Base-by-base conservation (phyloP, 2,329 filamentous ascomycete genomes). In the Ophiostoma montium region DNA sequence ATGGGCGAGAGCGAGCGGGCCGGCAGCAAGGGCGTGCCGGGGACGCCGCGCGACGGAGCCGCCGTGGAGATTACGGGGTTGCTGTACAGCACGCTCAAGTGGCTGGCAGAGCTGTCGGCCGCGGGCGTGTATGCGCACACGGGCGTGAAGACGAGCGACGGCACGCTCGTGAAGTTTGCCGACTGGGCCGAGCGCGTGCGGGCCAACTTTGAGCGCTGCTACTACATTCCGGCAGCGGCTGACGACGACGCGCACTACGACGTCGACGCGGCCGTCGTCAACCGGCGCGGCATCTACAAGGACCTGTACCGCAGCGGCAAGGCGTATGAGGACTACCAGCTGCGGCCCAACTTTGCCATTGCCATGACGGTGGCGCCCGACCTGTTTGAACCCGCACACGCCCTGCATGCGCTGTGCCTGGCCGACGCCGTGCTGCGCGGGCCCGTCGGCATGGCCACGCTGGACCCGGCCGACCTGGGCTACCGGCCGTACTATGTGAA, bases 1-100 rank as follows among this genome's bases (percentile, higher is more conserved):
- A 98, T 98, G 92, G 92, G 92, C n/a, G 92, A 98, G 65, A 95
- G 88, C 54, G 80, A 85, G 55, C 85, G 82, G 53, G 92, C 94
- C 15, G 83, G 84, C 51, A 95, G 82, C 60, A 96, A 95, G 68
- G 94, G 92, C 46, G 72, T 95, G 18, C 94, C 92, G 1, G 92
- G 89, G 9, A 98, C 92, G n/a, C 92, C 92, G 43, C 84, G 94
- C 58, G 94, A 98, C 62, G 92, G 92, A 30, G 88, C 92, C 38
- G 88, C 92, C 18, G 77, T 98, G 50, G 92, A 98, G 64, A 96
- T 98, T 61, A 95, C 83, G 1, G 94, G 92, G 44, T 75, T 98
- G 50, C 71, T 92, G 16, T 98, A 95, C 71, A 96, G 89, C 68
- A 82, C 85, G 6, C 70, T 98, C 23, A 73, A 70, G 39, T 98